Conservation (phyloP, 1,284 basidiomycete species). For the Garcileccinum viscosum region DNA sequence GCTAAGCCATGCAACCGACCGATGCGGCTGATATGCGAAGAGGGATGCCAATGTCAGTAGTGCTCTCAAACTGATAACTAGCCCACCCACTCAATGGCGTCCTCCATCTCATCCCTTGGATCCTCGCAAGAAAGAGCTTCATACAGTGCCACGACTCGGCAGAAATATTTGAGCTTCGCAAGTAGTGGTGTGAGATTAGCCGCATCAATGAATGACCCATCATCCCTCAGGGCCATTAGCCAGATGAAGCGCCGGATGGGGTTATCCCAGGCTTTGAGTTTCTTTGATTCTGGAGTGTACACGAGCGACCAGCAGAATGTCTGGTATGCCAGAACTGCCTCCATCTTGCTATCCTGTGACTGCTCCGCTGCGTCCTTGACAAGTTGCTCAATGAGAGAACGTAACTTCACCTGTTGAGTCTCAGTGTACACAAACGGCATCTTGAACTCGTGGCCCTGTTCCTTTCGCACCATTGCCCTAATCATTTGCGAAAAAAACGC, state of each 20-base stretch:
- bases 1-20: neutral
- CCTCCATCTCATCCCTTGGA: neutral
- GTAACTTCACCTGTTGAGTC: neutral
- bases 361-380: neutral
- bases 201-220: conserved; percentile 13
- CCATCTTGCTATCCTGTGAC: neutral
- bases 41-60: too few species aligned
- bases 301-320: conserved; percentile 15
- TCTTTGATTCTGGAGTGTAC: neutral
- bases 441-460: conserved; percentile 6
- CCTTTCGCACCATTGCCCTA: conserved; percentile 13
- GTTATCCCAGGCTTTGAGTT: conserved; percentile 4
- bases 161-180: conserved; percentile 21
- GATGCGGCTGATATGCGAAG: neutral
- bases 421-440: neutral
- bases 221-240: conserved; percentile 10
- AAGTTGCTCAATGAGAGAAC: neutral
- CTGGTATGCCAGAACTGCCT: conserved; percentile 8
- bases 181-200: conserved; percentile 5
- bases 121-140: neutral
- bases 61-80: neutral
- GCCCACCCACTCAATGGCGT: conserved; percentile 1
- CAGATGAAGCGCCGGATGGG: conserved; percentile 12
- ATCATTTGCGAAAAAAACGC: conserved; percentile 11
- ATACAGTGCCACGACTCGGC: neutral